These are phyloP conservation scores for Zalaria obscura DNA, from an alignment of 2,329 filamentous ascomycete genomes.

Conservation along the genomic window DNA sequence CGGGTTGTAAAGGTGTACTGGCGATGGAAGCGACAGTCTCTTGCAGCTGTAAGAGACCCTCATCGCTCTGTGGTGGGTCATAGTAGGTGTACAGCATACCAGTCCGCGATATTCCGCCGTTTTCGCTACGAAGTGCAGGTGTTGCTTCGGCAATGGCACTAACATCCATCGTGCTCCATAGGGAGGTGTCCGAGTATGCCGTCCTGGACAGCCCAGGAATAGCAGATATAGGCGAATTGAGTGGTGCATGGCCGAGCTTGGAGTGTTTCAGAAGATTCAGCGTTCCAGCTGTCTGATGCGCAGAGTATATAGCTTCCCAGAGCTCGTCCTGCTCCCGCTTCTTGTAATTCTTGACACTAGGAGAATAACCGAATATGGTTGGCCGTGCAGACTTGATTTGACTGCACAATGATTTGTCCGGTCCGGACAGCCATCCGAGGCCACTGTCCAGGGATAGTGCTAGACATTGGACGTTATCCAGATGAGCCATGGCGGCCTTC, in stretches of 20 bases:
- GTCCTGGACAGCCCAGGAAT: constrained; percentile 1
- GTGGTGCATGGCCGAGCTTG: constrained; percentile 15
- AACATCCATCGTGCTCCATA: constrained; percentile 3
- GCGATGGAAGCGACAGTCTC: no score
- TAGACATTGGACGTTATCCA: constrained; percentile 45
- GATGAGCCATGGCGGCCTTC: constrained; percentile 44
- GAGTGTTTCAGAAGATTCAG: constrained; percentile 14
- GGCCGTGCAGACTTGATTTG: constrained; percentile 29
- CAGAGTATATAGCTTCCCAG: constrained; percentile 16
- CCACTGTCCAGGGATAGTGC: constrained; percentile 54
- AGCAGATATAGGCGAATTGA: not conserved
- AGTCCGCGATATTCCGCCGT: not conserved
- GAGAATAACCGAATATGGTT: constrained; percentile 31
- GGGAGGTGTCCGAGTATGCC: not conserved
- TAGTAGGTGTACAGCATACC: constrained; percentile 1
- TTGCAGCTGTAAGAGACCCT: no score
- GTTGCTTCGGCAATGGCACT: not conserved
- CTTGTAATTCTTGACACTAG: constrained; percentile 22
- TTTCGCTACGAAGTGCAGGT: not conserved
- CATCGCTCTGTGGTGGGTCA: no score
- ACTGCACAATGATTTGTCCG: constrained; percentile 39
- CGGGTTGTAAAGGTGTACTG: not conserved
- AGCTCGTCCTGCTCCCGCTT: constrained; percentile 20
- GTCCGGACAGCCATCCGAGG: constrained; percentile 51
- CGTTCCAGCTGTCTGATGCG: constrained; percentile 10